These are phyloP conservation scores for Plasmodium ovale DNA, from an alignment of 169 alveolate genomes.

Conservation along the genomic window DNA sequence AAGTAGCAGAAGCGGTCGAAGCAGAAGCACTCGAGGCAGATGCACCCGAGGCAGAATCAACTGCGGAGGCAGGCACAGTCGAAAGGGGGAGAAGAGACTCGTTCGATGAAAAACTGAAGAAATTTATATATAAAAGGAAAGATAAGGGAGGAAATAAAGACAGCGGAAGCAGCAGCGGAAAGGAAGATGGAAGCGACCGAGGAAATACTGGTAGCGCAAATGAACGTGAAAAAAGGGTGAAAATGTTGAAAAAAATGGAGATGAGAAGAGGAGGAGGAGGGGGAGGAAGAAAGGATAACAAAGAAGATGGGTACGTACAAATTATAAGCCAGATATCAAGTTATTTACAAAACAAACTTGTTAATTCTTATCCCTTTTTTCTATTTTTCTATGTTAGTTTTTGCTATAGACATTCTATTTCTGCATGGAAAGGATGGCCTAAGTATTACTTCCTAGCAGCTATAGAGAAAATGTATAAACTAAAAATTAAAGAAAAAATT, in stretches of 20 bases:
- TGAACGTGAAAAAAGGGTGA: too few relatives aligned
- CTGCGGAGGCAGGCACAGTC: background rate
- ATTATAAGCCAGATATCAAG: constrained; percentile 2
- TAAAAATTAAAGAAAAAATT: constrained; percentile 2
- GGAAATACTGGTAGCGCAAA: too few relatives aligned
- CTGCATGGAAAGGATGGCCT: constrained; percentile 51
- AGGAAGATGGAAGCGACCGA: too few relatives aligned
- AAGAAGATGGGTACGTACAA: background rate
- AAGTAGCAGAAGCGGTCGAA: background rate
- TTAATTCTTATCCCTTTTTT: constrained; percentile 27
- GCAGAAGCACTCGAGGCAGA: background rate
- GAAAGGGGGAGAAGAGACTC: background rate
- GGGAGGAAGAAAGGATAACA: too few relatives aligned
- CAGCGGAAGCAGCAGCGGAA: too few relatives aligned
- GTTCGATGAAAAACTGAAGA: too few relatives aligned
- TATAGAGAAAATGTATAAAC: background rate
- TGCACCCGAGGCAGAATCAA: background rate
- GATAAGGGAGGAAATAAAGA: background rate
- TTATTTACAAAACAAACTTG: background rate
- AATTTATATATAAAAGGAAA: background rate
- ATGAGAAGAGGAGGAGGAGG: background rate
- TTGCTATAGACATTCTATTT: constrained; percentile 34
- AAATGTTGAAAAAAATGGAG: too few relatives aligned
- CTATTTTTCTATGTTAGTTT: constrained; percentile 21
- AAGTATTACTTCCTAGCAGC: background rate